Conservation (phyloP, 495 filamentous ascomycete species). For the Neurospora africana region DNA sequence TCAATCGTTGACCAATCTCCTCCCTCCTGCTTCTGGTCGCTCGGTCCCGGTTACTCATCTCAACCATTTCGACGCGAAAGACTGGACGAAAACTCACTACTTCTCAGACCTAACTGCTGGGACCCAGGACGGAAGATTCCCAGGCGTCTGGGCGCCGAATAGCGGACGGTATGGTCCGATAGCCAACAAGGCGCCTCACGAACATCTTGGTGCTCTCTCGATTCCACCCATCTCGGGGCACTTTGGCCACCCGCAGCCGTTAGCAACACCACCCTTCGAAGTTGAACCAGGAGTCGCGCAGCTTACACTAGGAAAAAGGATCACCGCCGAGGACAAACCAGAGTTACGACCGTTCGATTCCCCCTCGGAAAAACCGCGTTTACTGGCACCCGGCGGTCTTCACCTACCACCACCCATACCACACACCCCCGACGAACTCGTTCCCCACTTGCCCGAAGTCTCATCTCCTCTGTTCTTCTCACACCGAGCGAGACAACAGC, state of each 20-base stretch:
- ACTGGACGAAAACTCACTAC: not conserved
- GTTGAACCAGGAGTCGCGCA: not conserved
- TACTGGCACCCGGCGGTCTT: conserved; percentile 17
- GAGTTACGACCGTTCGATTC: conserved; percentile 6
- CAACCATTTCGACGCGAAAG: not conserved
- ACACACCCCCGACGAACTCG: conserved; percentile 4
- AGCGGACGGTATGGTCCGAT: conserved; percentile 17
- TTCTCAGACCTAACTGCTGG: not conserved
- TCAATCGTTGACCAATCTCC: not conserved
- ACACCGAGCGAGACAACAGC: conserved; percentile 29
- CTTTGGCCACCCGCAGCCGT: not conserved
- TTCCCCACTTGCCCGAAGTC: conserved; percentile 15
- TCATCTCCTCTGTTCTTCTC: conserved; percentile 52
- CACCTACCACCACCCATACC: conserved; percentile 18
- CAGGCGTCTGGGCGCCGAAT: conserved; percentile 4
- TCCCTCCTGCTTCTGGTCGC: conserved; percentile 4
- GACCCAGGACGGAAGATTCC: not conserved
- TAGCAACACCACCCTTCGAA: not conserved
- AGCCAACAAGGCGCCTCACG: conserved; percentile 3
- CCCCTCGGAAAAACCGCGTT: conserved; percentile 17
- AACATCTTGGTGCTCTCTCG: not conserved
- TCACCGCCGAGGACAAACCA: conserved; percentile 3
- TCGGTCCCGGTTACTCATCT: conserved; percentile 8
- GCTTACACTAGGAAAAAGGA: conserved; percentile 9
- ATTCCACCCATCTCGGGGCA: conserved; percentile 1